phyloP scores from a whole-genome alignment of 2,329 filamentous ascomycete genomes.

The Lecanosticta acicola region DNA sequence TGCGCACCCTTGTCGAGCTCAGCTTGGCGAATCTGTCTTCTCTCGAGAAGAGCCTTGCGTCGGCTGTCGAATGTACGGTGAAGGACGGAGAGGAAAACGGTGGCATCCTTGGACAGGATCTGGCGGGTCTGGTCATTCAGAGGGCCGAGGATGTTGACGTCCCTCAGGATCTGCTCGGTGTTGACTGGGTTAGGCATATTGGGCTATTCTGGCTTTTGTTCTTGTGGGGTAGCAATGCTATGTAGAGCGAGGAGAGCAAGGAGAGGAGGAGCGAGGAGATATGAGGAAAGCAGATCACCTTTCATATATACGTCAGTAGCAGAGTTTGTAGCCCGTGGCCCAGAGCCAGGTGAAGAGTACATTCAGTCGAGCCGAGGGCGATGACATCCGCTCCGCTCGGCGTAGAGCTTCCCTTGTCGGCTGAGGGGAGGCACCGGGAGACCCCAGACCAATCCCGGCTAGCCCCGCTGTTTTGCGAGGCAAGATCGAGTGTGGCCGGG shows the following conservation, averaged over 20 bases:
- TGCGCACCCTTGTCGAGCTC: slow-evolving; percentile 86
- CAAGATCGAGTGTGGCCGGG: slow-evolving; percentile 1
- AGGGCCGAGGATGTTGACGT: slow-evolving; percentile 77
- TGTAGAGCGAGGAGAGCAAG: not conserved
- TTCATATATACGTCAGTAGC: slow-evolving; percentile 21
- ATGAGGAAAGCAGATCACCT: not conserved
- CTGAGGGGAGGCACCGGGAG: not conserved
- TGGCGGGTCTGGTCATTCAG: slow-evolving; percentile 75
- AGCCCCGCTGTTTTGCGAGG: not conserved
- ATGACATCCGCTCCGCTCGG: slow-evolving; percentile 5
- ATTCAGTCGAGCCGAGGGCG: slow-evolving; percentile 14
- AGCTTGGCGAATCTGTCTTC: slow-evolving; percentile 77
- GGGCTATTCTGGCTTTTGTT: slow-evolving; percentile 1
- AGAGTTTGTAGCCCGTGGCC: slow-evolving; percentile 8
- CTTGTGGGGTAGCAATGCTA: slow-evolving; percentile 1
- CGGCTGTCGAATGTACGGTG: slow-evolving; percentile 90
- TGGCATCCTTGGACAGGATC: slow-evolving; percentile 85
- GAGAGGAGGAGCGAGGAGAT: not conserved
- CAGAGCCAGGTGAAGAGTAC: not conserved
- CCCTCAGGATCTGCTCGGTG: slow-evolving; percentile 69
- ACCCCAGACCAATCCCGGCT: no score
- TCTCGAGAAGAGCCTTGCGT: slow-evolving; percentile 82
- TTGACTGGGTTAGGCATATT: slow-evolving; percentile 26
- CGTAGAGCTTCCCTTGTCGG: slow-evolving; percentile 1
- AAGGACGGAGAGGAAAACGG: slow-evolving; percentile 86